Evolutionary conservation across 306 rosid genomes (phyloP), one percentile per base, ranked within the genome.

Genomic region (Ormosia semicastrata): DNA sequence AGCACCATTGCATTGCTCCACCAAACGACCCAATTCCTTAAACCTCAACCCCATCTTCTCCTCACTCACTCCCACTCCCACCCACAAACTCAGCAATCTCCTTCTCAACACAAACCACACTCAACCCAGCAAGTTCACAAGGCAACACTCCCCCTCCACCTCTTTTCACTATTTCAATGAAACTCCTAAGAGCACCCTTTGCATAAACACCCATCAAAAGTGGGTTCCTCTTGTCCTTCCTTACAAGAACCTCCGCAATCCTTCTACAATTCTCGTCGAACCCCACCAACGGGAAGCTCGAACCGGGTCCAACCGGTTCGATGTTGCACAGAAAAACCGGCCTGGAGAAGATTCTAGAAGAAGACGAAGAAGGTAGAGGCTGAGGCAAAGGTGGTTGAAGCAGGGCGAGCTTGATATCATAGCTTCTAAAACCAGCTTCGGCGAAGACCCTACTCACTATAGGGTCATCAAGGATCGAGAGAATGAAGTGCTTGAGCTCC

Each of bases 381-480:
- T 24, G 24, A 2, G 81, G 76, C 3, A 63, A 73, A 7, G 83
- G 76, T 0, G 93, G 98, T 41, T 91, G 98, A 14, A 93, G 84
- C 44, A 95, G 65, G 32, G 97, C 92, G 5, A 93, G 60, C 85
- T 93, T 95, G 52, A 95, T 84, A 29, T 95, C 97, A 40, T 88
- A 81, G 91, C 96, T 93, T 57, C 93, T 89, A 57, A 93, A 95
- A 30, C 97, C 97, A 0, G 97, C 99, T 62, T 95, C 98, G 0
- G 91, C 92, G 12, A 95, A 89, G 3, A 95, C 99, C 69, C 97
- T 83, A 30, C 98, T 93, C n/a, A 95, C 97, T 12, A 87, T 92
- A 64, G 99, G 99, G 76, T 95, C 99, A 34, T 95, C 99, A 4
- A 95, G 94, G n/a, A 95, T 95, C 1, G 99, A 95, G 2, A 95